Conservation (phyloP, 2,329 filamentous ascomycete species). For the Aspergillus awamori region DNA sequence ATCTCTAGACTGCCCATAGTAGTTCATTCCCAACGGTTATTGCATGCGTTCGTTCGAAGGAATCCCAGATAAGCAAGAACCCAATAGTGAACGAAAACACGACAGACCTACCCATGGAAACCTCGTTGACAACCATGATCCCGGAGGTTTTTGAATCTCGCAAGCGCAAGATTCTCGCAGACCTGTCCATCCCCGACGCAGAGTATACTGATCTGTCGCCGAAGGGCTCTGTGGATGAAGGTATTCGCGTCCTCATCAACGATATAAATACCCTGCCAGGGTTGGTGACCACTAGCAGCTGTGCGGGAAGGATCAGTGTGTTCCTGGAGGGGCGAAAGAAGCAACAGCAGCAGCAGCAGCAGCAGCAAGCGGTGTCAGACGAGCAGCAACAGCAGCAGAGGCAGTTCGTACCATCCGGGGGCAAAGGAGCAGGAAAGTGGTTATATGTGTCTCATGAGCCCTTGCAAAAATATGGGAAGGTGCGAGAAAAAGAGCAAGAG, state of each 20-base stretch:
- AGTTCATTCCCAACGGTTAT: neutral
- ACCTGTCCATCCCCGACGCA: conserved; percentile 67
- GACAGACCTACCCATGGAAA: conserved; percentile 8
- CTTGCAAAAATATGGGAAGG: conserved; percentile 42
- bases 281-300: conserved; percentile 90
- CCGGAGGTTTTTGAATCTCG: conserved; percentile 56
- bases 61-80: conserved; percentile 1
- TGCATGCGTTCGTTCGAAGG: neutral
- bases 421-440: conserved; percentile 85
- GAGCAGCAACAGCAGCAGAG: conserved; percentile 24
- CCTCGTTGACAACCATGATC: conserved; percentile 19
- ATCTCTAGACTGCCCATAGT: neutral
- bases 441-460: conserved; percentile 85
- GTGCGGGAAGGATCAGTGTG: conserved; percentile 82
- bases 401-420: conserved; percentile 66
- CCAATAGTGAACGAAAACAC: conserved; percentile 8
- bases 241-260: conserved; percentile 74
- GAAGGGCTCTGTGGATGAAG: conserved; percentile 82
- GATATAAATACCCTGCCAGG: conserved; percentile 75
- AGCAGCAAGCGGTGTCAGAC: conserved; percentile 15
- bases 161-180: conserved; percentile 73
- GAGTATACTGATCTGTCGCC: conserved; percentile 83
- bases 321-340: conserved; percentile 77
- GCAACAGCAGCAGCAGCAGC: conserved; percentile 16
- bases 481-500: conserved; percentile 21